phyloP scores from a whole-genome alignment of 345 rosid species.

The Trapa incisa region DNA sequence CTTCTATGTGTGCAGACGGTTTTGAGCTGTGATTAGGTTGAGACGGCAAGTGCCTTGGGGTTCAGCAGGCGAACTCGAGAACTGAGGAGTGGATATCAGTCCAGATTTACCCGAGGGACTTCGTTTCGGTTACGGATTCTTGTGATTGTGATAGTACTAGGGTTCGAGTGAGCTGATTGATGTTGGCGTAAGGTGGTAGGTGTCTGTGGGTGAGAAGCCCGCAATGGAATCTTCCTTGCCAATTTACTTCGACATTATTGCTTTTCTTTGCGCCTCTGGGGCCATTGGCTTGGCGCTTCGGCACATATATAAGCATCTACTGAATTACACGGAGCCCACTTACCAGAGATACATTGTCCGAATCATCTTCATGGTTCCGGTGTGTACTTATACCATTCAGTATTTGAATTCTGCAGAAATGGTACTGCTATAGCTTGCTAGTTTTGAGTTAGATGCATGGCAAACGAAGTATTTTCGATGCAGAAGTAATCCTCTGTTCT shows the following conservation, averaged over 20 bases:
- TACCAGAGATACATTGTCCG: conserved; percentile 97
- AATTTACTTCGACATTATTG: conserved; percentile 40
- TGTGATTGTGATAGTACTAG: not conserved
- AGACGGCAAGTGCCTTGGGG: not conserved
- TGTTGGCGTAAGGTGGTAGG: not conserved
- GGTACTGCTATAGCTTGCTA: not conserved
- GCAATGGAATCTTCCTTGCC: conserved; percentile 53
- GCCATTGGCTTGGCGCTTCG: conserved; percentile 62
- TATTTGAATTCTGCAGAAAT: not conserved
- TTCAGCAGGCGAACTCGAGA: not conserved
- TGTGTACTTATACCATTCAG: conserved; percentile 19
- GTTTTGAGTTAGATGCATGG: too few species aligned
- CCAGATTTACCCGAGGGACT: not conserved
- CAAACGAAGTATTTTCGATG: not conserved
- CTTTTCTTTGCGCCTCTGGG: conserved; percentile 56
- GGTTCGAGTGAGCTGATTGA: not conserved
- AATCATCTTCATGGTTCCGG: conserved; percentile 96
- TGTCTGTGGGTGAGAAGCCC: conserved; percentile 3
- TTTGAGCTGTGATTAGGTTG: not conserved
- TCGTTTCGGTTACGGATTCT: not conserved
- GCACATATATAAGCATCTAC: conserved; percentile 79
- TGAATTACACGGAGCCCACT: conserved; percentile 92
- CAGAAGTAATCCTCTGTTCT: not conserved
- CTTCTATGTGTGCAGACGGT: not conserved
- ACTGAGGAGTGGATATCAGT: not conserved